phyloP scores from a whole-genome alignment of 2,329 filamentous ascomycete species.

The Dichotomopilus funicola region DNA sequence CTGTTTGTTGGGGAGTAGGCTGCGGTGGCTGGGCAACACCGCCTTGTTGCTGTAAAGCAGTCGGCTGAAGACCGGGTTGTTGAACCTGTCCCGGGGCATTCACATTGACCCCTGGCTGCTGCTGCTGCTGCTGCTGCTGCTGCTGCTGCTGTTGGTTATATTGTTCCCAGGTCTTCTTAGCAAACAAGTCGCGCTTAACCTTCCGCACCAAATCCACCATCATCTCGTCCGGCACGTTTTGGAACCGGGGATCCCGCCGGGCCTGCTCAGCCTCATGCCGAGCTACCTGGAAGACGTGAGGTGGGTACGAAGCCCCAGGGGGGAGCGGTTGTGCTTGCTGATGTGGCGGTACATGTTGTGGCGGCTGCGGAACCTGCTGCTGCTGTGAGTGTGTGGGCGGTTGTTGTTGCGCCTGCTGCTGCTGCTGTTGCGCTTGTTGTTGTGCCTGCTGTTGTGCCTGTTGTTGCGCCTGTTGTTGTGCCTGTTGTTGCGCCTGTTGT shows the following conservation, averaged over 20 bases:
- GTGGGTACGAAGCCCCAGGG: constrained; percentile 19
- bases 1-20: constrained; percentile 14
- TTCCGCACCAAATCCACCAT: constrained; percentile 12
- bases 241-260: constrained; percentile 22
- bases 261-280: constrained; percentile 25
- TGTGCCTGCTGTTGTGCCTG: no score
- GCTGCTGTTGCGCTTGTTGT: no score
- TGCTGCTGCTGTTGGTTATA: constrained; percentile 6
- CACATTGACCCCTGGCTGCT: constrained; percentile 8
- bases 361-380: not conserved
- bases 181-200: constrained; percentile 13
- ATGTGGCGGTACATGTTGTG: constrained; percentile 10
- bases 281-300: constrained; percentile 21
- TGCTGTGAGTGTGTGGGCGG: no score
- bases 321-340: constrained; percentile 14
- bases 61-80: not conserved
- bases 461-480: no score
- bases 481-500: no score
- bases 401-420: no score
- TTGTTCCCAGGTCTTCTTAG: constrained; percentile 11
- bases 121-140: constrained; percentile 1
- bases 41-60: not conserved
- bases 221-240: constrained; percentile 2
- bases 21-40: constrained; percentile 5
- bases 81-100: constrained; percentile 4